phyloP scores from a whole-genome alignment of 352 stramenopile genomes.

The Phytophthora brassicae region DNA sequence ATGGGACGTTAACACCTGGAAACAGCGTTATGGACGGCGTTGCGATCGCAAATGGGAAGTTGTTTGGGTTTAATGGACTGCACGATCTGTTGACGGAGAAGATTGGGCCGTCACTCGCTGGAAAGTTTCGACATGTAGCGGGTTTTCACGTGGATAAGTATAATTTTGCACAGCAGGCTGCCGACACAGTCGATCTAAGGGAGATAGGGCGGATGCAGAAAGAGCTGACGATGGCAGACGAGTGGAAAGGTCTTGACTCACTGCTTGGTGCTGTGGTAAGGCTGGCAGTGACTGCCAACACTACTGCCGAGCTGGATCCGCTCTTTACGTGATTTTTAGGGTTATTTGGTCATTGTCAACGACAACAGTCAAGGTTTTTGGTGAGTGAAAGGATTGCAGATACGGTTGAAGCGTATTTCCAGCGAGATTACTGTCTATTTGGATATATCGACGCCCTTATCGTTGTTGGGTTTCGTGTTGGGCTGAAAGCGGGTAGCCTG shows the following conservation, averaged over 20 bases:
- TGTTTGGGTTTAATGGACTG: constrained; percentile 31
- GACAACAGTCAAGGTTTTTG: background rate
- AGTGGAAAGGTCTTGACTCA: constrained; percentile 30
- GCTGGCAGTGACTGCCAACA: constrained; percentile 24
- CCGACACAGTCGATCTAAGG: constrained; percentile 6
- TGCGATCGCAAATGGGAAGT: constrained; percentile 11
- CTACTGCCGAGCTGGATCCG: constrained; percentile 33
- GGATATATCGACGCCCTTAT: background rate
- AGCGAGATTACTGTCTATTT: background rate
- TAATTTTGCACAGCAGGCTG: constrained; percentile 13
- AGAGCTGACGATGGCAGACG: constrained; percentile 15
- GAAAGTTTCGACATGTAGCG: constrained; percentile 10
- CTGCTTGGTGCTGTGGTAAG: constrained; percentile 36
- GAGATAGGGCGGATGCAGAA: constrained; percentile 24
- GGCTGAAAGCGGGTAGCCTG: background rate
- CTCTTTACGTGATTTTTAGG: constrained; percentile 20
- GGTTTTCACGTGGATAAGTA: constrained; percentile 25
- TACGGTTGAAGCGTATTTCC: background rate
- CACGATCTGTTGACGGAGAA: constrained; percentile 20
- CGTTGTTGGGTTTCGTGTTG: background rate
- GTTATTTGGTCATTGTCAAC: background rate
- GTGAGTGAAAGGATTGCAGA: background rate
- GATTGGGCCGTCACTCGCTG: constrained; percentile 3
- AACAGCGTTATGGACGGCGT: constrained; percentile 26
- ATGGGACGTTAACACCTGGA: background rate